Base-by-base conservation (phyloP, 352 stramenopile species). In the Pythium insidiosum region DNA sequence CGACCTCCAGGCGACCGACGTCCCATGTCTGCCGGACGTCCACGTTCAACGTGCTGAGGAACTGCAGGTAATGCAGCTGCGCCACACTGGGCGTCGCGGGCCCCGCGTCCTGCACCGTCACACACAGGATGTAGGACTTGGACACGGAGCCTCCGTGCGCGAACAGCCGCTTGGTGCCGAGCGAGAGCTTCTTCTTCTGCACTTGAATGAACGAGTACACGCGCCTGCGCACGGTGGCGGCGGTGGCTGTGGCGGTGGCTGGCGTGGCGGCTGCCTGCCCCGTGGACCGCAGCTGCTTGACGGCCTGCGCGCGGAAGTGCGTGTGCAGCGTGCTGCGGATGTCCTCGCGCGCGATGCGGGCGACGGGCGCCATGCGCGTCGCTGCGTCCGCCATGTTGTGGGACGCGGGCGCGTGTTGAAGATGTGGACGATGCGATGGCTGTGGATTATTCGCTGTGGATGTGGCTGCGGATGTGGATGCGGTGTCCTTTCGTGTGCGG, bases 81-180 rank as follows among this genome's bases (percentile, higher is more conserved):
- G 59, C 54, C 35, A 18, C 30, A 20, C 15, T 0, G 25, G 25
- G 25, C 37, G 29, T 39, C n/a, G 16, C 24, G 23, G 2, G 40
- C 21, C 26, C 43, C 48, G 39, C n/a, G n/a, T 87, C 72, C 35
- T 82, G 69, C 3, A 69, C 50, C 0, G 71, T 80, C 34, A 87
- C 67, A 31, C 74, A 87, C 3, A 87, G 58, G 20, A 87, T 75
- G 44, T 82, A 87, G 42, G 68, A 68, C 47, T 78, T 87, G 54
- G 25, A 47, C 20, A 13, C 23, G 23, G 36, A 57, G 25, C 53
- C 43, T 29, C 50, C 48, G 20, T 61, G 47, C 2, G 62, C 60
- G 33, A 86, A 83, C 10, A 84, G 57, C 24, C 68, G 67, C 47
- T 85, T 87, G 53, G 46, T 62, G 28, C 63, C 60, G 6, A 68